phyloP scores from a whole-genome alignment of 192 early-diverging fungal species.

The Endogone sp. region DNA sequence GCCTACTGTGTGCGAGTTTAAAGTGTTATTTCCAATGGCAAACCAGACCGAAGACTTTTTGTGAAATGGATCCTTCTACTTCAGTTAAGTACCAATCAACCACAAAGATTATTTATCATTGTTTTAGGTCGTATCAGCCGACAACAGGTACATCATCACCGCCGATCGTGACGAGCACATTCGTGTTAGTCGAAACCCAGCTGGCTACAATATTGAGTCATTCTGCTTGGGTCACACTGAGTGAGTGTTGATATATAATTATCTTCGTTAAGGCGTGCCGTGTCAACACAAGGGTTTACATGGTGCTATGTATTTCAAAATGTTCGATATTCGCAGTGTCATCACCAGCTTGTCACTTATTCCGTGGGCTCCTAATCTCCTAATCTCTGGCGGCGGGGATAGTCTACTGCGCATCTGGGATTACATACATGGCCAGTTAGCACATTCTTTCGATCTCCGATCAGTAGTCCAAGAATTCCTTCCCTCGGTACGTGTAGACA shows the following conservation, averaged over 20 bases:
- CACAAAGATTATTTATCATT: background rate
- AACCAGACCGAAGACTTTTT: too few relatives aligned
- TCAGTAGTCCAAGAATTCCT: background rate
- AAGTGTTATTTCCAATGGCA: too few relatives aligned
- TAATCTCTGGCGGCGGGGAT: conserved; percentile 87
- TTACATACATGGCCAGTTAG: conserved; percentile 49
- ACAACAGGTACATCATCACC: conserved; percentile 74
- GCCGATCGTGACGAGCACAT: conserved; percentile 98
- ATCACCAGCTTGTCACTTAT: conserved; percentile 63
- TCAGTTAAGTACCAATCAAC: too few relatives aligned
- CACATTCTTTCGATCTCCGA: conserved; percentile 56
- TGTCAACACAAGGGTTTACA: background rate
- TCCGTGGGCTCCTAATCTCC: conserved; percentile 46
- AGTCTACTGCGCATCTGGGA: conserved; percentile 76
- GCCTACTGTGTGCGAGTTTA: background rate
- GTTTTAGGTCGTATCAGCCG: conserved; percentile 50
- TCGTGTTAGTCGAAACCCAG: conserved; percentile 88
- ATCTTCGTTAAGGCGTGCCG: too few relatives aligned
- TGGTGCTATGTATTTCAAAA: background rate
- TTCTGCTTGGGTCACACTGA: conserved; percentile 90
- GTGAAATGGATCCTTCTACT: too few relatives aligned
- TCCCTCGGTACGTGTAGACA: background rate
- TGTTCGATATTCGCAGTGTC: conserved; percentile 43
- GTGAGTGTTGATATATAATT: too few relatives aligned
- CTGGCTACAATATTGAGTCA: conserved; percentile 81